phyloP scores from a whole-genome alignment of 345 rosid genomes.

The Pistacia vera region DNA sequence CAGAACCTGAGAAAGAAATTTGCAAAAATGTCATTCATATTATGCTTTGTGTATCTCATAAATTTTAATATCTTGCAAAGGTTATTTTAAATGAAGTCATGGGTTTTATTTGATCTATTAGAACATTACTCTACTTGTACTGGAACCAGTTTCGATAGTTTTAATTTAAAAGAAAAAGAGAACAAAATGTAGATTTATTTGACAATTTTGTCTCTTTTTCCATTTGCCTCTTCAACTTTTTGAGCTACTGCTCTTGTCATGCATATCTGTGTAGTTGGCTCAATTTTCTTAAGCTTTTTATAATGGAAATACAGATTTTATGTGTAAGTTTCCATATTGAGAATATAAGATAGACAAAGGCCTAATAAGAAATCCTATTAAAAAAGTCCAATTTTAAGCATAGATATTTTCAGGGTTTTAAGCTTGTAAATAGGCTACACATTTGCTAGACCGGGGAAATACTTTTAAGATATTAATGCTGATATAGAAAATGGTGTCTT shows the following conservation, averaged over 20 bases:
- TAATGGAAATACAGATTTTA: neutral
- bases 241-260: conserved; percentile 14
- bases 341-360: neutral
- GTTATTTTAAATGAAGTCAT: too few relatives aligned
- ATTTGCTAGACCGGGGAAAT: neutral
- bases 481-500: neutral
- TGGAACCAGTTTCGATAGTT: too few relatives aligned
- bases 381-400: neutral
- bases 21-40: too few relatives aligned
- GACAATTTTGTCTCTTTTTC: neutral
- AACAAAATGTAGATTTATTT: neutral
- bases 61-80: too few relatives aligned
- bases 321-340: neutral
- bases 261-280: conserved; percentile 1
- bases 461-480: neutral
- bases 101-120: too few relatives aligned
- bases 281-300: neutral
- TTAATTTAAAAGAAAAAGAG: too few relatives aligned
- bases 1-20: too few relatives aligned
- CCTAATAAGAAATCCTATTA: neutral
- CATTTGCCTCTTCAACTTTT: neutral
- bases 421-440: neutral
- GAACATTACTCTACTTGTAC: too few relatives aligned
- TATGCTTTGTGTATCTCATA: too few relatives aligned
- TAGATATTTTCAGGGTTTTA: neutral